Conservation (phyloP, 1,284 basidiomycete genomes). For the Ganoderma meredithae region DNA sequence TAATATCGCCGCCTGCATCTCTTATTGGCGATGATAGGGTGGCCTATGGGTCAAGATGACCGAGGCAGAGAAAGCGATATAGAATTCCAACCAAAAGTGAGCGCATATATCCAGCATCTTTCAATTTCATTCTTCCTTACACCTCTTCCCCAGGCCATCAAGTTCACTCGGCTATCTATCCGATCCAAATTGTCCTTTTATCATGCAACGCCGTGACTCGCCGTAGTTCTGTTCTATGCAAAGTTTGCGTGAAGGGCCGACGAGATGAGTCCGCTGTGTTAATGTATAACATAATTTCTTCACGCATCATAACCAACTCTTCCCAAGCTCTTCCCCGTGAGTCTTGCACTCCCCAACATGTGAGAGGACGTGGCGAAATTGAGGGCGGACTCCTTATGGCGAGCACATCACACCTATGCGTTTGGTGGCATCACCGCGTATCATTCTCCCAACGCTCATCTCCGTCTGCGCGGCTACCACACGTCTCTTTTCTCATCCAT, state of each 20-base stretch:
- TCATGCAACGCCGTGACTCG: neutral
- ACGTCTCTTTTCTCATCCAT: neutral
- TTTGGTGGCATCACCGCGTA: too few species aligned
- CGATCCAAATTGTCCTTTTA: neutral
- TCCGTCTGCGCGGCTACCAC: neutral
- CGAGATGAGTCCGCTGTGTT: neutral
- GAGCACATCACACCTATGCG: neutral
- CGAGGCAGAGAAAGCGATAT: constrained; percentile 30
- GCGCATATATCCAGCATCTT: neutral
- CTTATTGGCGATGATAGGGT: constrained; percentile 27
- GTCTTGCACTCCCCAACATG: neutral
- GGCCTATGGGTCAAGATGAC: constrained; percentile 40
- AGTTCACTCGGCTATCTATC: neutral
- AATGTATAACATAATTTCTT: neutral
- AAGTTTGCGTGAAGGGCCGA: neutral
- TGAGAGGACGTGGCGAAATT: neutral
- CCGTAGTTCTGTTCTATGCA: neutral
- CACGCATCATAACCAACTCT: neutral
- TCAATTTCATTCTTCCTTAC: neutral
- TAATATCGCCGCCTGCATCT: neutral
- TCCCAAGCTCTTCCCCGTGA: neutral
- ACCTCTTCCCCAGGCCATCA: neutral
- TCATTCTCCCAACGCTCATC: neutral
- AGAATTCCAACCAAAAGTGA: constrained; percentile 31
- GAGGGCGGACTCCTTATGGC: neutral